These are phyloP conservation scores for Fusarium continuum DNA, from an alignment of 2,329 filamentous ascomycete species.

Conservation along the genomic window DNA sequence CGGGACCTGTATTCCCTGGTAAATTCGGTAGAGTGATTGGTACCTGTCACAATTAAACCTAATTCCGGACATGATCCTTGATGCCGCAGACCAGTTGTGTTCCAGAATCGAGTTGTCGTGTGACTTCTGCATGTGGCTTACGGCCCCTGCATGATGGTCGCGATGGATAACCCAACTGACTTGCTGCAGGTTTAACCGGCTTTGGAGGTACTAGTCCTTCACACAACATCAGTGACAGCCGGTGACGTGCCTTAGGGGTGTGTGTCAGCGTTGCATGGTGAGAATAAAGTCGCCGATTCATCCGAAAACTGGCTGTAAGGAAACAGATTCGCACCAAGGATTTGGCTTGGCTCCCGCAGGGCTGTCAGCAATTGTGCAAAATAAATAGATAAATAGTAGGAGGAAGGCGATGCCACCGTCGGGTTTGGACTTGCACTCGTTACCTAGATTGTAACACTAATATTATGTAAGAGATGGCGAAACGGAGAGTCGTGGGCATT, in stretches of 20 bases:
- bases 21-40: not conserved
- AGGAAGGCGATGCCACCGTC: not conserved
- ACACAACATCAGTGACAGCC: not conserved
- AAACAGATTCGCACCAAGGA: not conserved
- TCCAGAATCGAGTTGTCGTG: not conserved
- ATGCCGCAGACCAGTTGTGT: not conserved
- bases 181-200: not conserved
- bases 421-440: too few species aligned
- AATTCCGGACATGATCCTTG: constrained; percentile 1
- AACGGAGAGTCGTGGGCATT: too few species aligned
- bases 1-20: not conserved
- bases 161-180: not conserved
- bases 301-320: not conserved
- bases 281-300: not conserved
- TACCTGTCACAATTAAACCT: not conserved
- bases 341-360: not conserved
- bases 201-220: too few species aligned
- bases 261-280: not conserved
- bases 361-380: not conserved
- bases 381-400: not conserved
- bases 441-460: not conserved
- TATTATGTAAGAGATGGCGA: too few species aligned
- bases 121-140: constrained; percentile 16
- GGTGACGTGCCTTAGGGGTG: not conserved
- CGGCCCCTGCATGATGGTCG: constrained; percentile 1